A percentile compares a stretch with the other conserved stretches of the same genome.
phyloP scores from a whole-genome alignment of 2,329 filamentous ascomycete species.

The Nemania bipapillata region DNA sequence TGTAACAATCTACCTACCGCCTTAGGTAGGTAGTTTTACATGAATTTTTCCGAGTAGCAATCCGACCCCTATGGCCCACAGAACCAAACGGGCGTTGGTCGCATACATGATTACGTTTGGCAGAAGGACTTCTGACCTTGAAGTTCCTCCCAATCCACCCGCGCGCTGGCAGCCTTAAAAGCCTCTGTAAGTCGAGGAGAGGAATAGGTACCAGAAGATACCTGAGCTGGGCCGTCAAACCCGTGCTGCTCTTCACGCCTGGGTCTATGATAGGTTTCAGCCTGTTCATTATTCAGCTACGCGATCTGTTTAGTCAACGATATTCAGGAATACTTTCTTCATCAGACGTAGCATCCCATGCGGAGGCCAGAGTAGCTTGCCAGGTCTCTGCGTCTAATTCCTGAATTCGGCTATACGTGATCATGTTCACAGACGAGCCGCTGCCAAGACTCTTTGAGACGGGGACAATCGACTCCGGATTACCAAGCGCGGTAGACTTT shows the following conservation, averaged over 20 bases:
- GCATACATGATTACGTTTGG: no score
- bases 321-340: neutral
- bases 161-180: neutral
- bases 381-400: neutral
- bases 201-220: slow-evolving; percentile 9
- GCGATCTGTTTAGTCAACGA: neutral
- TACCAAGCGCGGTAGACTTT: neutral
- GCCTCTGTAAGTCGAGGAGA: neutral
- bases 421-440: neutral
- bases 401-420: neutral
- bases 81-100: no score
- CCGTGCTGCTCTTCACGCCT: slow-evolving; percentile 10
- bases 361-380: neutral
- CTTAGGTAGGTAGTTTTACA: no score
- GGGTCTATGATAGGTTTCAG: slow-evolving; percentile 4
- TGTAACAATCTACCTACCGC: no score
- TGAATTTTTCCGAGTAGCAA: no score
- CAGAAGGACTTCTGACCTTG: neutral
- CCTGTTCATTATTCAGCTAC: neutral
- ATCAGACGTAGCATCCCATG: neutral
- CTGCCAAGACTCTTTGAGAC: neutral
- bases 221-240: slow-evolving; percentile 17
- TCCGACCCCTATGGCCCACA: no score
- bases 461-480: neutral
- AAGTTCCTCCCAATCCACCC: slow-evolving; percentile 4